Percentiles rank a stretch among this genome's conserved stretches.
Evolutionary conservation across 1,284 basidiomycete genomes (phyloP).

Genomic region (Ustilago esculenta): DNA sequence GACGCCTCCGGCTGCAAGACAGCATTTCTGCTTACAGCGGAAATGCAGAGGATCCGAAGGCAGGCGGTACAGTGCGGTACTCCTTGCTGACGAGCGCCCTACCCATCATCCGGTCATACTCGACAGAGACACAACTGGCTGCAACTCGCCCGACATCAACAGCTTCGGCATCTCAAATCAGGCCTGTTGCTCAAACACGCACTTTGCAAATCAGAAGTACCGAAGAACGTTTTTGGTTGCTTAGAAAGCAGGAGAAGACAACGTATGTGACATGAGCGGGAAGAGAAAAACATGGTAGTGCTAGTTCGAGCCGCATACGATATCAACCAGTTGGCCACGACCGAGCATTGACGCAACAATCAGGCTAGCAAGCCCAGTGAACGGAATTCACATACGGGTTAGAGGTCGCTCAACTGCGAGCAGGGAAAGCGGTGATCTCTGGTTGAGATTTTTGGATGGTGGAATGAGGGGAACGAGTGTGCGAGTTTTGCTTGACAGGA

Average conservation of each 20-base stretch:
- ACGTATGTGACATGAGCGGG: slow-evolving; percentile 35
- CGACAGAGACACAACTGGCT: too few species aligned
- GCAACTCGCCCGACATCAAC: background rate
- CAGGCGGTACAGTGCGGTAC: too few species aligned
- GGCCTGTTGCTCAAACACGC: background rate
- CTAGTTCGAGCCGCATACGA: slow-evolving; percentile 25
- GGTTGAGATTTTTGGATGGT: slow-evolving; percentile 37
- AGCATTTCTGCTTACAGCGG: too few species aligned
- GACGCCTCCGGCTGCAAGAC: too few species aligned
- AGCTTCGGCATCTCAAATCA: too few species aligned
- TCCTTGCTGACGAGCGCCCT: too few species aligned
- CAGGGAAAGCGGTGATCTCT: slow-evolving; percentile 17
- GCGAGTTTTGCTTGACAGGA: slow-evolving; percentile 5
- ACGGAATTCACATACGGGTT: slow-evolving; percentile 1
- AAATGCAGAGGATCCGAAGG: too few species aligned
- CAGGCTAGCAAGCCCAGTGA: slow-evolving; percentile 15
- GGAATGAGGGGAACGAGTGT: background rate
- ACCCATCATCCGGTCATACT: too few species aligned
- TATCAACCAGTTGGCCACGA: slow-evolving; percentile 22
- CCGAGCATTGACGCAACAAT: background rate
- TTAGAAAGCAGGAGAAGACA: slow-evolving; percentile 26
- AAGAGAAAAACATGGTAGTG: slow-evolving; percentile 10
- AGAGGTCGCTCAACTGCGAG: slow-evolving; percentile 18
- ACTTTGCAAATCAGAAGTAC: background rate
- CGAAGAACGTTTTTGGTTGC: slow-evolving; percentile 35